Percentiles rank a stretch among this genome's conserved stretches.
These are phyloP conservation scores for Lignosus rhinocerotis DNA, from an alignment of 1,284 basidiomycete species.

Conservation along the genomic window DNA sequence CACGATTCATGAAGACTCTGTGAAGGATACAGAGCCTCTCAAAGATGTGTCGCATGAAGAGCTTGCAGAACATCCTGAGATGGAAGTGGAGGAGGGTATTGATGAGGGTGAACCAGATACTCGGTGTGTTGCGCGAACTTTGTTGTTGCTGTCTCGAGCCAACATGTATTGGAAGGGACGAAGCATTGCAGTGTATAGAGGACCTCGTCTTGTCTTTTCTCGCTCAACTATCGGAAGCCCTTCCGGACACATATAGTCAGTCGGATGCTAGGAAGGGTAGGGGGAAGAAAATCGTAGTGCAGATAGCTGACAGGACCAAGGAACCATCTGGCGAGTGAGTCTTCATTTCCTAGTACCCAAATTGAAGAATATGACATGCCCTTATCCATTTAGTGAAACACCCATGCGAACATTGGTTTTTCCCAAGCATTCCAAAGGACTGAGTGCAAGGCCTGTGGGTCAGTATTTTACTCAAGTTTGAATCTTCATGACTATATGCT, in stretches of 20 bases:
- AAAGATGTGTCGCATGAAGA: background rate
- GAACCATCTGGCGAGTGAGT: slow-evolving; percentile 27
- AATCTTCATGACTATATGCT: background rate
- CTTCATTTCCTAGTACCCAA: background rate
- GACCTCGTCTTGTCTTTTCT: slow-evolving; percentile 53
- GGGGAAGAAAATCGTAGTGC: slow-evolving; percentile 28
- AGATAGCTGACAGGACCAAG: slow-evolving; percentile 34
- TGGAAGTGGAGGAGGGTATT: background rate
- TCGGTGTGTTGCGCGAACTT: background rate
- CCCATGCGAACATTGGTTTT: slow-evolving; percentile 31
- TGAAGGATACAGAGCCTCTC: background rate
- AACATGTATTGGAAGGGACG: slow-evolving; percentile 9
- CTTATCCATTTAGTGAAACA: slow-evolving; percentile 14
- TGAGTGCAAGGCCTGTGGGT: slow-evolving; percentile 59
- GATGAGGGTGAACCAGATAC: slow-evolving; percentile 8
- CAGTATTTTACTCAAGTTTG: background rate
- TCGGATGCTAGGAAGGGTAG: background rate
- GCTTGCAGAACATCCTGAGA: background rate
- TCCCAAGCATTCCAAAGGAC: slow-evolving; percentile 40
- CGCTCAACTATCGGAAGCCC: slow-evolving; percentile 44
- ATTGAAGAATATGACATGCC: background rate
- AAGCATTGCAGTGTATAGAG: slow-evolving; percentile 44
- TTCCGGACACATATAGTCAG: slow-evolving; percentile 20
- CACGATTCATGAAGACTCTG: background rate
- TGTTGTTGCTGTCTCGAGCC: background rate